Percentiles rank a stretch among this genome's conserved stretches.
Evolutionary conservation across 805 yeast species (phyloP).

Genomic region (Lachancea fermentati): DNA sequence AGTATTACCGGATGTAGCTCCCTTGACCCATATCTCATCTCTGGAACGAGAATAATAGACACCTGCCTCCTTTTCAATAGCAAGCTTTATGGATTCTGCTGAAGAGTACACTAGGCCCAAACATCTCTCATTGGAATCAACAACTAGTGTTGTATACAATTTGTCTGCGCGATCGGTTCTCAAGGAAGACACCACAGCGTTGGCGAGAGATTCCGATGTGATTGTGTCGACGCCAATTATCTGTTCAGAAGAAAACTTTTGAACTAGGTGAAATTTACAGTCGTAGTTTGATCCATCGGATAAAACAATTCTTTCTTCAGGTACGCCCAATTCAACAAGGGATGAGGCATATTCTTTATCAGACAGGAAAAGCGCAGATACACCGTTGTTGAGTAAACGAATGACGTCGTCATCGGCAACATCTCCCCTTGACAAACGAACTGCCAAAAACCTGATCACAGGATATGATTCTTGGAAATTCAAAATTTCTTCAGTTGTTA

Average conservation of each 20-base stretch:
- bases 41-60: conserved; percentile 87
- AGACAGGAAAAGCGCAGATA: conserved; percentile 40
- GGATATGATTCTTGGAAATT: conserved; percentile 12
- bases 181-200: conserved; percentile 41
- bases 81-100: conserved; percentile 69
- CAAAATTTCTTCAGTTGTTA: conserved; percentile 14
- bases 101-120: conserved; percentile 93
- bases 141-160: conserved; percentile 77
- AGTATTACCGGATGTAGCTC: conserved; percentile 93
- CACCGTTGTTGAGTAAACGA: conserved; percentile 57
- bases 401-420: conserved; percentile 41
- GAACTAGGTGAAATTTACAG: conserved; percentile 14
- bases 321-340: conserved; percentile 45
- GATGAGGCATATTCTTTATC: conserved; percentile 26
- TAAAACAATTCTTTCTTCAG: conserved; percentile 41
- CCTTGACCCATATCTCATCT: conserved; percentile 93
- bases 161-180: conserved; percentile 85
- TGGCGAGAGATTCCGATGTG: conserved; percentile 15
- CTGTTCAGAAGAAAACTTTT: conserved; percentile 11
- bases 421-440: conserved; percentile 19
- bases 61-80: conserved; percentile 76
- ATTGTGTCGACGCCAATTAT: conserved; percentile 13
- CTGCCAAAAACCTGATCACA: conserved; percentile 23
- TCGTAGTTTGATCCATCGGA: conserved; percentile 15
- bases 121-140: conserved; percentile 60